A percentile compares a stretch with the other conserved stretches of the same genome.
These are phyloP conservation scores for Saccharomyces hybrid DNA, from an alignment of 1,139 yeast genomes.

Conservation along the genomic window DNA sequence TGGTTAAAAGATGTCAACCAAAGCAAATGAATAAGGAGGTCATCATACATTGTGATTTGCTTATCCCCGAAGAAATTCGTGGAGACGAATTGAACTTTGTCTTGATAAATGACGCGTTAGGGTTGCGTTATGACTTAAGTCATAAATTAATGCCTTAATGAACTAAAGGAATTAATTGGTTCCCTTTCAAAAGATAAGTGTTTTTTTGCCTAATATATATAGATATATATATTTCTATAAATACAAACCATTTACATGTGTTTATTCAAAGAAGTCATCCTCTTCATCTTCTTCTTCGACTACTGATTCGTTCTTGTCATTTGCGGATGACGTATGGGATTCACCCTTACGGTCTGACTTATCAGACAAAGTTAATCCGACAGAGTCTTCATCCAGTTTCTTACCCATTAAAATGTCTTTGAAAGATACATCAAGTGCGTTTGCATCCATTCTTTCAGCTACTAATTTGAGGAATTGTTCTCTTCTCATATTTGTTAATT, in stretches of 20 bases:
- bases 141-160: background rate
- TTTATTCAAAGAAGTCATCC: slow-evolving; percentile 45
- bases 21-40: slow-evolving; percentile 36
- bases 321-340: slow-evolving; percentile 8
- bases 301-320: slow-evolving; percentile 6
- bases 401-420: slow-evolving; percentile 52
- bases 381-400: slow-evolving; percentile 22
- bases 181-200: background rate
- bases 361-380: slow-evolving; percentile 21
- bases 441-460: slow-evolving; percentile 43
- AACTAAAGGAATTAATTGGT: background rate
- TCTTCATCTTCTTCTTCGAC: slow-evolving; percentile 30
- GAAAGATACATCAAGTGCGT: slow-evolving; percentile 48
- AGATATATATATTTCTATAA: slow-evolving; percentile 3
- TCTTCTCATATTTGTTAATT: slow-evolving; percentile 43
- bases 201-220: background rate
- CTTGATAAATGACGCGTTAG: slow-evolving; percentile 62
- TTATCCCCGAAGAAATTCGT: slow-evolving; percentile 43
- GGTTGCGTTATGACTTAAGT: slow-evolving; percentile 37
- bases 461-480: slow-evolving; percentile 45
- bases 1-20: slow-evolving; percentile 65
- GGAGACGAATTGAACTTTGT: slow-evolving; percentile 42
- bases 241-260: slow-evolving; percentile 2
- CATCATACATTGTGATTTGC: slow-evolving; percentile 42
- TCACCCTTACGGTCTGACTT: slow-evolving; percentile 7